These are phyloP conservation scores for Coemansia sp. DNA, from an alignment of 192 early-diverging fungal genomes.

Conservation along the genomic window DNA sequence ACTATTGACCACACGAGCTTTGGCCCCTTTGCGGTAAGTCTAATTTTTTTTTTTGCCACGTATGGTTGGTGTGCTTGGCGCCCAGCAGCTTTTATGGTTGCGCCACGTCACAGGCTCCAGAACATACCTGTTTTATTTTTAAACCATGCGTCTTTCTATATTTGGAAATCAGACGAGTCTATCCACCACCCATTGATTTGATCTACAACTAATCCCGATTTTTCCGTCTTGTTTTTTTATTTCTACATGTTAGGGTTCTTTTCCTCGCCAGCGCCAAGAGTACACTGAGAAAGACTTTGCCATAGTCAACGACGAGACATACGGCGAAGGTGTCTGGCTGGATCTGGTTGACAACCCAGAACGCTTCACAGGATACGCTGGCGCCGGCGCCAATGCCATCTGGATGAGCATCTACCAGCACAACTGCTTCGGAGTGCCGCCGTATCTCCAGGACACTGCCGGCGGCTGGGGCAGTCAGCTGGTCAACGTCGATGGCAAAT, in stretches of 20 bases:
- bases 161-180: constrained; percentile 8
- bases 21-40: constrained; percentile 57
- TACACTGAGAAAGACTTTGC: constrained; percentile 86
- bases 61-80: neutral
- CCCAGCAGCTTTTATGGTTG: neutral
- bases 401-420: constrained; percentile 98
- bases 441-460: constrained; percentile 60
- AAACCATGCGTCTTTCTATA: too few species aligned
- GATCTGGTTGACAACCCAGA: constrained; percentile 93
- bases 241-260: constrained; percentile 2
- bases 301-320: constrained; percentile 77
- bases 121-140: neutral
- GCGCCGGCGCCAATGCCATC: constrained; percentile 81
- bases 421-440: constrained; percentile 88
- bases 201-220: neutral
- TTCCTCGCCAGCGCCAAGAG: constrained; percentile 55
- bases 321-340: constrained; percentile 79
- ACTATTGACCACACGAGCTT: constrained; percentile 75
- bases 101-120: constrained; percentile 28
- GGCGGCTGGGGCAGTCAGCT: constrained; percentile 56
- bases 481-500: constrained; percentile 44
- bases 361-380: constrained; percentile 95
- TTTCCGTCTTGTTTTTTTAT: constrained; percentile 1
- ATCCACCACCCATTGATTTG: neutral
- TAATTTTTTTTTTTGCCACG: constrained; percentile 2